Percentiles rank a stretch among this genome's conserved stretches.
phyloP scores from a whole-genome alignment of 2,329 filamentous ascomycete genomes.

The Pseudocercospora vitis region DNA sequence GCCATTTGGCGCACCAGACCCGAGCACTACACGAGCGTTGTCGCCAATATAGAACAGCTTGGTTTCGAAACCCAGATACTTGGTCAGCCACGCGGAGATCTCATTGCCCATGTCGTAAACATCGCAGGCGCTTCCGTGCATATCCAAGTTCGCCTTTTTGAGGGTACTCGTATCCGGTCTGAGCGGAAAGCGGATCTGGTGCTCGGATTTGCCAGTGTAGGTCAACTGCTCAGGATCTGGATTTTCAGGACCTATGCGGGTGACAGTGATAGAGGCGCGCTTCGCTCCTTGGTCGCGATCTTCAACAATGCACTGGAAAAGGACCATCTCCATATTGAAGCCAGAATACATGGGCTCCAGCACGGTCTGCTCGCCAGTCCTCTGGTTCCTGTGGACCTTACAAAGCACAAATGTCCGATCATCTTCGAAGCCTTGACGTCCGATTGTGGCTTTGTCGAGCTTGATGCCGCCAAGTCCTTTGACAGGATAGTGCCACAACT shows the following conservation, averaged over 20 bases:
- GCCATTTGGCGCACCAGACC: slow-evolving; percentile 11
- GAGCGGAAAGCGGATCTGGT: slow-evolving; percentile 11
- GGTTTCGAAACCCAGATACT: slow-evolving; percentile 7
- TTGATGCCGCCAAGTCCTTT: slow-evolving; percentile 16
- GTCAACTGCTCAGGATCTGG: slow-evolving; percentile 9
- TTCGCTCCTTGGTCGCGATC: slow-evolving; percentile 9
- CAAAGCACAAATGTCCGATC: slow-evolving; percentile 12
- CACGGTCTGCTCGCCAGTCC: slow-evolving; percentile 9
- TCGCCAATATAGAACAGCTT: slow-evolving; percentile 14
- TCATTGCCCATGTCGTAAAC: slow-evolving; percentile 13
- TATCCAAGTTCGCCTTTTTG: slow-evolving; percentile 5
- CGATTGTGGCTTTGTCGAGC: slow-evolving; percentile 13
- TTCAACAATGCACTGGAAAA: slow-evolving; percentile 15
- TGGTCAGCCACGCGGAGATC: slow-evolving; percentile 12
- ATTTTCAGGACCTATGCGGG: slow-evolving; percentile 10
- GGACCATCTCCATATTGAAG: slow-evolving; percentile 15
- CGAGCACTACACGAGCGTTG: slow-evolving; percentile 7
- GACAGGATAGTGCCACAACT: slow-evolving; percentile 15
- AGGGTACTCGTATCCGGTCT: slow-evolving; percentile 8
- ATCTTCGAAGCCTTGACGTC: slow-evolving; percentile 15
- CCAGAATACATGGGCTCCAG: slow-evolving; percentile 13
- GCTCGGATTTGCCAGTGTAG: slow-evolving; percentile 12
- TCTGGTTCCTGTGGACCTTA: slow-evolving; percentile 11
- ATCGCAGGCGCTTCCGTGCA: slow-evolving; percentile 12
- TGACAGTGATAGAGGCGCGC: slow-evolving; percentile 9